A percentile compares a stretch with the other conserved stretches of the same genome.
phyloP scores from a whole-genome alignment of 2,329 filamentous ascomycete species.

The Chaetomiaceae sp. region DNA sequence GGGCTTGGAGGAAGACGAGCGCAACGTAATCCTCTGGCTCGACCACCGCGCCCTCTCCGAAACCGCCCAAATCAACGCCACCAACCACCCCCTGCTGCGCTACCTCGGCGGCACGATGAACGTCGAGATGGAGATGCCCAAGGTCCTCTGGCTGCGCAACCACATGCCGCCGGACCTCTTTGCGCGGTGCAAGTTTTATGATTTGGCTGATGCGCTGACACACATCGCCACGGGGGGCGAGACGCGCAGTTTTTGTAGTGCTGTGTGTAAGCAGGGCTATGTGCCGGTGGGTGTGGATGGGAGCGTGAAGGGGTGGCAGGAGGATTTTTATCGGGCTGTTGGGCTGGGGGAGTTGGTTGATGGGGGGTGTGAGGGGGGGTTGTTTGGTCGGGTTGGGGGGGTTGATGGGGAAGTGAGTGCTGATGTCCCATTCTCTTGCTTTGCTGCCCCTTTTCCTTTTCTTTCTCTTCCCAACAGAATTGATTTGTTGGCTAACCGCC shows the following conservation, averaged over 20 bases:
- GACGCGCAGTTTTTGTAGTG: constrained; percentile 88
- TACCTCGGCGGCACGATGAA: constrained; percentile 99
- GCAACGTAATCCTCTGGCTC: constrained; percentile 95
- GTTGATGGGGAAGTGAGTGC: constrained; percentile 92
- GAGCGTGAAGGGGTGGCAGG: constrained; percentile 96
- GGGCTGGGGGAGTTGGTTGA: constrained; percentile 79
- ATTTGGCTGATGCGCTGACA: constrained; percentile 86
- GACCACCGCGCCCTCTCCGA: constrained; percentile 90
- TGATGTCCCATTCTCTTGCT: constrained; percentile 42
- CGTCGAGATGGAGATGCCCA: constrained; percentile 99
- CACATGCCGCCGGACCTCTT: constrained; percentile 93
- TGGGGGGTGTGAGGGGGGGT: constrained; percentile 86
- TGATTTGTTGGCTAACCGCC: constrained; percentile 12
- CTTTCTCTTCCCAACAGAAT: too few species aligned
- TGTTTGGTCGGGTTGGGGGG: constrained; percentile 89
- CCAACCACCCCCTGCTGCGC: constrained; percentile 83
- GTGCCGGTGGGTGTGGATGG: constrained; percentile 96
- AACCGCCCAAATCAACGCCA: constrained; percentile 89
- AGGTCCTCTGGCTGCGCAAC: constrained; percentile 97
- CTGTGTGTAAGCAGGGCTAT: constrained; percentile 95
- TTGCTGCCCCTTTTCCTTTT: constrained; percentile 19
- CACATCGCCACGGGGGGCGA: constrained; percentile 91
- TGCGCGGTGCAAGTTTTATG: constrained; percentile 92
- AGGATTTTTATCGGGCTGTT: constrained; percentile 84
- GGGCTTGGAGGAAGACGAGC: constrained; percentile 66